phyloP scores from a whole-genome alignment of 495 filamentous ascomycete genomes.

The Aspergillus homomorphus region DNA sequence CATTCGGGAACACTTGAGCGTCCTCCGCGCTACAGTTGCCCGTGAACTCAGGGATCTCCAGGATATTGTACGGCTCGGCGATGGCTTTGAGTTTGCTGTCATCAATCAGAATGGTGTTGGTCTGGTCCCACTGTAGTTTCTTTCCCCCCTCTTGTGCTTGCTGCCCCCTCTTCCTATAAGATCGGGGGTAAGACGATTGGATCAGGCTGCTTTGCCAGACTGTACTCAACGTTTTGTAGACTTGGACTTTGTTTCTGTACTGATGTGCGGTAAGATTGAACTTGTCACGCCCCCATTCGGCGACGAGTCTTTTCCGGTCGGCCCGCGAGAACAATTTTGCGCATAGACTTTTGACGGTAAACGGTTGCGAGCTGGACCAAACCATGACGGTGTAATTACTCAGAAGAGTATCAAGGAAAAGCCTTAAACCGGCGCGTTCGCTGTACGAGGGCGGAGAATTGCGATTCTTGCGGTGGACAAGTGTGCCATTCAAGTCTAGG shows the following conservation, averaged over 20 bases:
- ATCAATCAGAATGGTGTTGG: conserved; percentile 88
- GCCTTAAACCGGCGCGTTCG: conserved; percentile 56
- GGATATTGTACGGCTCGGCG: conserved; percentile 78
- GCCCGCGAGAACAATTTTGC: conserved; percentile 46
- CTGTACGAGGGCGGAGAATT: conserved; percentile 50
- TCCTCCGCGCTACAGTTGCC: conserved; percentile 15
- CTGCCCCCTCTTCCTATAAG: not conserved
- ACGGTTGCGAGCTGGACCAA: conserved; percentile 79
- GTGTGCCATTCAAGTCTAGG: conserved; percentile 90
- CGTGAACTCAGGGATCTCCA: conserved; percentile 75
- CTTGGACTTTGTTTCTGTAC: conserved; percentile 69
- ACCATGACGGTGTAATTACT: conserved; percentile 73
- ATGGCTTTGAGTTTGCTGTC: conserved; percentile 75
- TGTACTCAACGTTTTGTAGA: conserved; percentile 76
- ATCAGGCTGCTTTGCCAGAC: conserved; percentile 68
- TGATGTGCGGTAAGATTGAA: conserved; percentile 63
- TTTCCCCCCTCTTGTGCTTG: not conserved
- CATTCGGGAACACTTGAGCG: conserved; percentile 34
- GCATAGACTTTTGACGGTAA: conserved; percentile 62
- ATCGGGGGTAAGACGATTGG: conserved; percentile 41
- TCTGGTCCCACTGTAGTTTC: conserved; percentile 61
- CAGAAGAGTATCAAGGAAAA: conserved; percentile 67
- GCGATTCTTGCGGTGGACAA: conserved; percentile 64
- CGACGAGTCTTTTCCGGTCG: conserved; percentile 52
- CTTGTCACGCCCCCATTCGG: conserved; percentile 75